Evolutionary conservation across 257 asterid genomes (phyloP).

Genomic region (Knoxia roxburghii): DNA sequence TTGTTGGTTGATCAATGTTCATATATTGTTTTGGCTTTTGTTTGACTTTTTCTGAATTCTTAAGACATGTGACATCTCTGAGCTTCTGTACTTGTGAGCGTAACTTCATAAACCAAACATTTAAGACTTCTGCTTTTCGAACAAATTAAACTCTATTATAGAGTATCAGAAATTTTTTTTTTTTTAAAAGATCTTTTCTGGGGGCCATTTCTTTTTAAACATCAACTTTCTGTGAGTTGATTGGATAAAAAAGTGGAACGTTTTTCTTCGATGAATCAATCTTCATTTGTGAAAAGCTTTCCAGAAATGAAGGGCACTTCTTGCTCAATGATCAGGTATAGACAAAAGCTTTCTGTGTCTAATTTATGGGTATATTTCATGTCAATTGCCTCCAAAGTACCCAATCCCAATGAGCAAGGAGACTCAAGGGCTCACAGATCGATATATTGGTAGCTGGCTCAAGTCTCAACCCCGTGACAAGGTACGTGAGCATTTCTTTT

Average conservation of each 20-base stretch:
- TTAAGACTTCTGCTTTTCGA: background rate
- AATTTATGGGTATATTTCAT: constrained; percentile 3
- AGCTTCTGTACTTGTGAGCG: background rate
- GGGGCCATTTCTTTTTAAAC: background rate
- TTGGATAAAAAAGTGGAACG: background rate
- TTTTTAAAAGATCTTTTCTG: background rate
- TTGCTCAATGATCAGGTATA: background rate
- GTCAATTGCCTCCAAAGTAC: constrained; percentile 36
- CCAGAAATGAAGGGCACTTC: background rate
- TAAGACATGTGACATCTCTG: background rate
- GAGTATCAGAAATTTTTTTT: background rate
- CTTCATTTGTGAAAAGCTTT: background rate
- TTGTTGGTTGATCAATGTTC: background rate
- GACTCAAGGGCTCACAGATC: constrained; percentile 78
- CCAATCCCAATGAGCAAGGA: constrained; percentile 65
- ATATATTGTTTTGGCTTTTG: background rate
- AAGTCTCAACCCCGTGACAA: constrained; percentile 82
- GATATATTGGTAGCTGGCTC: constrained; percentile 69
- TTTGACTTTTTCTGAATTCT: background rate
- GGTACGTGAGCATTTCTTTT: constrained; percentile 33
- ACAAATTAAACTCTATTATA: background rate
- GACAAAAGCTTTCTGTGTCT: background rate
- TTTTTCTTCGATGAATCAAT: too few species aligned
- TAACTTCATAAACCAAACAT: background rate
- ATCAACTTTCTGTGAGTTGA: background rate